phyloP scores from a whole-genome alignment of 257 asterid genomes.

The Solanum lycopersicoides region DNA sequence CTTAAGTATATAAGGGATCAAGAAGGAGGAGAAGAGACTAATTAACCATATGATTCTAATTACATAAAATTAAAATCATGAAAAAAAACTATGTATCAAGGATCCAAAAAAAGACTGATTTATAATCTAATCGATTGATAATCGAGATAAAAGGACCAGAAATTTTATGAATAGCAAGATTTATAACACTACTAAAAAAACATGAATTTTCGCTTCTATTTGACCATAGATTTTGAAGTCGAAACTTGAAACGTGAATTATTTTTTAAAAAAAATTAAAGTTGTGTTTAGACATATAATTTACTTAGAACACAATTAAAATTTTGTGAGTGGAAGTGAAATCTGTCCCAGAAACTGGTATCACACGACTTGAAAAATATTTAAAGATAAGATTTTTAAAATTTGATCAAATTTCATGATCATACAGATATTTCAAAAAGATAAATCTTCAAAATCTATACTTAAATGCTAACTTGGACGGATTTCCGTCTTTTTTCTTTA shows the following conservation, averaged over 20 bases:
- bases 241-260: not conserved
- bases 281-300: not conserved
- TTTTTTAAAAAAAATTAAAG: not conserved
- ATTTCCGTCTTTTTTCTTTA: not conserved
- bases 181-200: not conserved
- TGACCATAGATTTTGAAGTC: not conserved
- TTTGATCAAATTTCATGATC: not conserved
- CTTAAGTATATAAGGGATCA: not conserved
- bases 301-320: not conserved
- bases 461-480: not conserved
- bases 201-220: not conserved
- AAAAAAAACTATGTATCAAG: not conserved
- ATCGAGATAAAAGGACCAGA: not conserved
- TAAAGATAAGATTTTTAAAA: not conserved
- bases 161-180: not conserved
- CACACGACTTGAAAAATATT: not conserved
- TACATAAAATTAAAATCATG: not conserved
- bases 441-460: not conserved
- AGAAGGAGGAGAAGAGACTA: not conserved
- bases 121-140: not conserved
- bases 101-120: not conserved
- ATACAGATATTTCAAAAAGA: not conserved
- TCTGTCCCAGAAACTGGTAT: not conserved
- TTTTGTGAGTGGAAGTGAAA: not conserved
- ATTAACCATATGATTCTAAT: not conserved